Evolutionary conservation across 352 stramenopile genomes (phyloP), one percentile per base, ranked within the genome.

Genomic region (Pythium guiyangense): DNA sequence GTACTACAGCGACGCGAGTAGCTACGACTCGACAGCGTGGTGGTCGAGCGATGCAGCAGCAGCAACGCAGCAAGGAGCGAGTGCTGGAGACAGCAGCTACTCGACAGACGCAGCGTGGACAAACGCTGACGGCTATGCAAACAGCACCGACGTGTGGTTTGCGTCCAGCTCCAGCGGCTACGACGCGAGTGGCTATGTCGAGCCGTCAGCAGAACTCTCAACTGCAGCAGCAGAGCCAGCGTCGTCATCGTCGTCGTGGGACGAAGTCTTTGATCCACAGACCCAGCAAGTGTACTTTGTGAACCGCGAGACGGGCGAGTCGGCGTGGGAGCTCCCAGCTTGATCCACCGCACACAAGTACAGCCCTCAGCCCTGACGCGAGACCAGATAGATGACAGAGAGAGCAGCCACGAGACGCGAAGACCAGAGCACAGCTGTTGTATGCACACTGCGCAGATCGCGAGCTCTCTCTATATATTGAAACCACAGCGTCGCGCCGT

Each of bases 261-360:
- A 82, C 45, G 79, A 90, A 69, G 75, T 86, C 18, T 88, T 83
- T 57, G 78, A 92, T 52, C 69, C 79, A 2, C 40, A 55, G 45
- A 73, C 74, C 3, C 57, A 73, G 15, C 75, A 76, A 22, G 57
- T 54, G 2, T 92, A 88, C 66, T 92, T 84, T 58, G 71, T 79
- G 49, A 90, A 92, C 56, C 73, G 69, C 37, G 47, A 69, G 27
- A 92, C 83, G 8, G 66, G 71, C 52, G 63, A 90, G 55, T 84
- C 76, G 1, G 64, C 74, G 1, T 92, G 83, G 83, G 51, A 78
- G 44, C 31, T 63, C 2, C 74, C 76, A 0, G 20, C 27, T 17
- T n/a, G n/a, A n/a, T n/a, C n/a, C n/a, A n/a, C n/a, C n/a, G n/a
- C n/a, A n/a, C n/a, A n/a, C n/a, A n/a, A n/a, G n/a, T n/a, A n/a